A percentile compares a stretch with the other conserved stretches of the same genome.
Conservation (phyloP, 257 asterid species). For the Solanum virginianum region DNA sequence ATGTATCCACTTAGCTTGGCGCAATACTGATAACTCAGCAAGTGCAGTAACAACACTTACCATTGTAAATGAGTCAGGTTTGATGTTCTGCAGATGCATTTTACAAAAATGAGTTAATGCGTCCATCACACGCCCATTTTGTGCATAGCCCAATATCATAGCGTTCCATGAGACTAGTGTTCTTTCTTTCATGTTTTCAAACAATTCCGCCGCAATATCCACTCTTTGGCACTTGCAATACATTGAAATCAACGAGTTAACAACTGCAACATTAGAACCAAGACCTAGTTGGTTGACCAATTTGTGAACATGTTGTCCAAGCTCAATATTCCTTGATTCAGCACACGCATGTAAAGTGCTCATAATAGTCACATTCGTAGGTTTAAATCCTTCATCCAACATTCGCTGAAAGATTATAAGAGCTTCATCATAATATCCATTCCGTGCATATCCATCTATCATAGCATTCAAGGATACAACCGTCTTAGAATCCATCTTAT, state of each 20-base stretch:
- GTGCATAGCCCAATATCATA: constrained; percentile 79
- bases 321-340: constrained; percentile 33
- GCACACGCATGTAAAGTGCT: constrained; percentile 75
- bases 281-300: constrained; percentile 33
- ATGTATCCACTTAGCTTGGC: constrained; percentile 86
- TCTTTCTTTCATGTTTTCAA: constrained; percentile 30
- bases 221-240: constrained; percentile 74
- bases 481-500: constrained; percentile 43
- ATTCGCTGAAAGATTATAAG: constrained; percentile 46
- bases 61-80: constrained; percentile 75
- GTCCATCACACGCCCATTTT: constrained; percentile 42
- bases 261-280: constrained; percentile 42
- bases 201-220: constrained; percentile 51
- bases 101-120: constrained; percentile 53
- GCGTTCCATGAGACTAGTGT: constrained; percentile 90
- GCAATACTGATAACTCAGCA: constrained; percentile 65
- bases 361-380: constrained; percentile 74
- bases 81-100: constrained; percentile 42
- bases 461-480: constrained; percentile 87
- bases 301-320: constrained; percentile 54
- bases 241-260: constrained; percentile 81
- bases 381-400: constrained; percentile 51
- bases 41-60: constrained; percentile 75
- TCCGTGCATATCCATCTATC: constrained; percentile 81
- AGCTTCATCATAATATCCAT: constrained; percentile 65